Percentiles rank a stretch among this genome's conserved stretches.
These are phyloP conservation scores for Clonostachys chloroleuca DNA, from an alignment of 2,329 filamentous ascomycete species.

Conservation along the genomic window DNA sequence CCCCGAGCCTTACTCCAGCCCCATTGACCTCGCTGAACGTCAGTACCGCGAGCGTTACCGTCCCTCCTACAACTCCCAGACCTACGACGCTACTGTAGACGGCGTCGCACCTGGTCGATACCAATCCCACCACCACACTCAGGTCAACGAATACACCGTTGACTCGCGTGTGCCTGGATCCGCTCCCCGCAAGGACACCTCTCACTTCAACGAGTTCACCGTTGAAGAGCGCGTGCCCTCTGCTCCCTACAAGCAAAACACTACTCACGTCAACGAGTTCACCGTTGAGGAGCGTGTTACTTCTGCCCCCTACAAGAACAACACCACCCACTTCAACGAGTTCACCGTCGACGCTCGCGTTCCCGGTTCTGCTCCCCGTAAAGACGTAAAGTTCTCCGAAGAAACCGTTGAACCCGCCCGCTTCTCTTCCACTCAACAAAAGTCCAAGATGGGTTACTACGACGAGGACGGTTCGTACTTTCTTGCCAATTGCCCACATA, in stretches of 20 bases:
- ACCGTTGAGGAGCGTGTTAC: slow-evolving; percentile 50
- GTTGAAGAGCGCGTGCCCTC: slow-evolving; percentile 25
- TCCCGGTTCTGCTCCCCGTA: slow-evolving; percentile 41
- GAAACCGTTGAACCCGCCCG: slow-evolving; percentile 59
- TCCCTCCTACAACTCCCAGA: slow-evolving; percentile 36
- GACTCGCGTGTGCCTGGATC: slow-evolving; percentile 32
- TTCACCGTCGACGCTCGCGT: slow-evolving; percentile 32
- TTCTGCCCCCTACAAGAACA: slow-evolving; percentile 29
- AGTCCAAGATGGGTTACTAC: slow-evolving; percentile 62
- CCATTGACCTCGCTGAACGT: slow-evolving; percentile 62
- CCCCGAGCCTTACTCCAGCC: slow-evolving; percentile 31
- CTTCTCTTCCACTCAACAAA: slow-evolving; percentile 31
- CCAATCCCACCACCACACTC: slow-evolving; percentile 15
- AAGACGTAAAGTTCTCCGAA: slow-evolving; percentile 57
- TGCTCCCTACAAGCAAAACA: slow-evolving; percentile 37
- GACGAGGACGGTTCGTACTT: slow-evolving; percentile 51
- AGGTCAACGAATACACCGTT: slow-evolving; percentile 29
- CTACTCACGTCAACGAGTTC: slow-evolving; percentile 56
- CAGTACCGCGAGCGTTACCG: slow-evolving; percentile 61
- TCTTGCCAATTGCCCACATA: slow-evolving; percentile 1
- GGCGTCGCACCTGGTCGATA: slow-evolving; percentile 2
- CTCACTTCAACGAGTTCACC: slow-evolving; percentile 25
- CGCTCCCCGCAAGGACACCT: slow-evolving; percentile 33
- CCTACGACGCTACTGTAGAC: slow-evolving; percentile 23
- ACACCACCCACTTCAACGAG: slow-evolving; percentile 19